phyloP scores from a whole-genome alignment of 2,329 filamentous ascomycete genomes.

The Pestalotiopsis sp. region DNA sequence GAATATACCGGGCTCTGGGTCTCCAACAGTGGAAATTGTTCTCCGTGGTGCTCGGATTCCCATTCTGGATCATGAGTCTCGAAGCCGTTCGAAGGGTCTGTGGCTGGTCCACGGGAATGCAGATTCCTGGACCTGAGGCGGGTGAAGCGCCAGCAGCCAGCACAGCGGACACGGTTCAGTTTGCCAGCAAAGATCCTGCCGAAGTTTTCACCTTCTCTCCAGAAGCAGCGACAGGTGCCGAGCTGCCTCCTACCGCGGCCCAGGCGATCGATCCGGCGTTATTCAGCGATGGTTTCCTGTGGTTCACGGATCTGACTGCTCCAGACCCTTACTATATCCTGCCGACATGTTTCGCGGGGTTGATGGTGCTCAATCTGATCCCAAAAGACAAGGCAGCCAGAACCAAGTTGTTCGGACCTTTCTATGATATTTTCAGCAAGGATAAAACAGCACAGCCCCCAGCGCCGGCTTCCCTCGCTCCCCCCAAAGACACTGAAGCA shows the following conservation, averaged over 20 bases:
- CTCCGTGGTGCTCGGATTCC: slow-evolving; percentile 40
- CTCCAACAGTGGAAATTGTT: slow-evolving; percentile 52
- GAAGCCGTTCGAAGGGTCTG: slow-evolving; percentile 53
- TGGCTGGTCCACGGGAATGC: slow-evolving; percentile 37
- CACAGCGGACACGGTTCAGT: background rate
- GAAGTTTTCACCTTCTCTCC: background rate
- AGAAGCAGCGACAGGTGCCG: slow-evolving; percentile 21
- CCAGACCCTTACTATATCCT: slow-evolving; percentile 54
- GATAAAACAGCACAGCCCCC: background rate
- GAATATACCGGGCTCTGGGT: slow-evolving; percentile 36
- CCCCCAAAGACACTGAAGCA: background rate
- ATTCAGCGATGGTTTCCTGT: slow-evolving; percentile 53
- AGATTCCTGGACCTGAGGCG: slow-evolving; percentile 24
- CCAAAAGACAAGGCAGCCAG: slow-evolving; percentile 28
- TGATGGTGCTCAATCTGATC: slow-evolving; percentile 36
- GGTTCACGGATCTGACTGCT: slow-evolving; percentile 57
- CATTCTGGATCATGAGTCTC: slow-evolving; percentile 53
- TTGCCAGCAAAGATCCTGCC: background rate
- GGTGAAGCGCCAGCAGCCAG: slow-evolving; percentile 18
- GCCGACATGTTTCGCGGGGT: slow-evolving; percentile 41
- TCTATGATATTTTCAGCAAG: background rate
- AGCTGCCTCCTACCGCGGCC: slow-evolving; percentile 15
- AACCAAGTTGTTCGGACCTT: background rate
- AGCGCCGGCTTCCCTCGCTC: background rate
- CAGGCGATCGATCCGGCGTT: slow-evolving; percentile 41